Conservation (phyloP, 129 eudicot genomes). For the Centella asiatica region DNA sequence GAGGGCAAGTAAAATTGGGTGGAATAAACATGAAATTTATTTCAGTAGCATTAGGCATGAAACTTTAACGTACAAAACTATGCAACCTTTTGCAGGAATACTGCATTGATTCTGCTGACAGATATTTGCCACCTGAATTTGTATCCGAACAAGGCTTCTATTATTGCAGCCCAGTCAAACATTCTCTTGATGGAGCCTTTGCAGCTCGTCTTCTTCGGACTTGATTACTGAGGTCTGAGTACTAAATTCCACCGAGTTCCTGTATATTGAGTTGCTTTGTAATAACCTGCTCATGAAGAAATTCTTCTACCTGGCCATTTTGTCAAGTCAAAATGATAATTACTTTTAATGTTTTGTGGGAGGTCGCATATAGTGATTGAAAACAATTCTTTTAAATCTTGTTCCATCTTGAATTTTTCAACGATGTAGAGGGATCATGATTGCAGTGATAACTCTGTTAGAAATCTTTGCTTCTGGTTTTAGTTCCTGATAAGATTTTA, state of each 20-base stretch:
- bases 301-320: background rate
- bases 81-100: constrained; percentile 49
- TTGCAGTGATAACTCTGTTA: background rate
- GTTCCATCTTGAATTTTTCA: too few relatives aligned
- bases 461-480: background rate
- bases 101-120: constrained; percentile 54
- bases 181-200: constrained; percentile 89
- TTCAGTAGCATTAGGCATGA: background rate
- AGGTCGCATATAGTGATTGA: background rate
- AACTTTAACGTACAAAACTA: background rate
- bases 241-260: background rate
- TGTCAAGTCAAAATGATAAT: background rate
- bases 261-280: background rate
- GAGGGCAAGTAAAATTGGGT: too few relatives aligned
- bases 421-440: background rate
- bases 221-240: constrained; percentile 9
- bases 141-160: constrained; percentile 54
- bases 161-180: constrained; percentile 67
- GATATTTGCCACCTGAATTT: constrained; percentile 52
- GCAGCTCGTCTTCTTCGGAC: constrained; percentile 81
- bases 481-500: too few relatives aligned
- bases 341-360: background rate
- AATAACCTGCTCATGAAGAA: background rate
- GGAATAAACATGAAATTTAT: too few relatives aligned
- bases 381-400: background rate